Base-by-base conservation (phyloP, 2,329 filamentous ascomycete genomes). In the Dactylellina haptotyla region DNA sequence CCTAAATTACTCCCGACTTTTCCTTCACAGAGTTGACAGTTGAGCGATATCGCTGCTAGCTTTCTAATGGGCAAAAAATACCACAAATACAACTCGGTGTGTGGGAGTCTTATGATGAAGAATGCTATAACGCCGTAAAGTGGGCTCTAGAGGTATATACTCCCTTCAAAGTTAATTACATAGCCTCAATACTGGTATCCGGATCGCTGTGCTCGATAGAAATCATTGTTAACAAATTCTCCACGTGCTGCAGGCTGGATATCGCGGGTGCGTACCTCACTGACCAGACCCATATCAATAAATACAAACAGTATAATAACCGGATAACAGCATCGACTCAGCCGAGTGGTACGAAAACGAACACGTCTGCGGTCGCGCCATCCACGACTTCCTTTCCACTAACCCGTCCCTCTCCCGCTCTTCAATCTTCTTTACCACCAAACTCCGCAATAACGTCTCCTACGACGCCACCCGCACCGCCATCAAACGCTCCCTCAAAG, bases 401-500 rank as follows among this genome's bases (percentile, higher is more conserved):
- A 82, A 80, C 0, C 77, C 82, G 0, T 83, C 82, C 0, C 79
- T 92, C 26, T 85, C 83, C 75, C 85, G 91, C 3, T 85, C 88
- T 65, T 88, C 93, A 77, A 83, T 95, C 59, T 91, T 91, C 80
- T 93, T 91, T 80, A 95, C 91, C 0, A 90, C 89, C 34, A 96
- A 95, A 82, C 84, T 95, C 12, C 87, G 87, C 0, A 87, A 84
- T 67, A 91, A 88, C 78, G 84, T 84, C 0, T 85, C 85, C 3
- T 94, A 93, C 80, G 85, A 89, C n/a, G 82, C 83, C 2, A 90
- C 90, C 23, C 85, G 88, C 54, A 82, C 82, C 72, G 88, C 89
- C 0, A 91, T 95, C 75, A 86, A 84, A 74, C 80, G 86, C 79
- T 89, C 87, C 28, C 83, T 93, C 2, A 84, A 87, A 50, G 85